A percentile compares a stretch with the other conserved stretches of the same genome.
These are phyloP conservation scores for Kazachstania taianensis DNA, from an alignment of 805 yeast genomes.

Conservation along the genomic window DNA sequence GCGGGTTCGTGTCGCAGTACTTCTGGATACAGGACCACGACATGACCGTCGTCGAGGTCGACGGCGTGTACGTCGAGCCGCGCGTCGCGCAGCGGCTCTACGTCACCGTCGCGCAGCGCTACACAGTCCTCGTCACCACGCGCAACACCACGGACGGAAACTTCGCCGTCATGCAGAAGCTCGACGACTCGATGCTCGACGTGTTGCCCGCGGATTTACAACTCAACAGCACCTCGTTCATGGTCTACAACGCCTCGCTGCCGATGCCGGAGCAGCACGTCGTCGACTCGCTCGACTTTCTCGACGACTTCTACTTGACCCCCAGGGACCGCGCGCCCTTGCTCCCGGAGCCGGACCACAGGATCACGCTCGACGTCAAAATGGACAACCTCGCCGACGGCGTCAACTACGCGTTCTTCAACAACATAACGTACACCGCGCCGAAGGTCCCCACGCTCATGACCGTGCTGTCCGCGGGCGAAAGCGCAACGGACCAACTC, in stretches of 20 bases:
- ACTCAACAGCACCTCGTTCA: constrained; percentile 65
- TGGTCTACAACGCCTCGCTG: constrained; percentile 46
- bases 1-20: constrained; percentile 88
- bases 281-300: constrained; percentile 41
- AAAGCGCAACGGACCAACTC: constrained; percentile 39
- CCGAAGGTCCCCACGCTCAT: constrained; percentile 83
- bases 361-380: constrained; percentile 57
- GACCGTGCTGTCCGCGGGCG: constrained; percentile 68
- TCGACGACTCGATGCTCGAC: constrained; percentile 83
- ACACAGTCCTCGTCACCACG: constrained; percentile 68
- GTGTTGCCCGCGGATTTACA: constrained; percentile 49
- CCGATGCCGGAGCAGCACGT: constrained; percentile 30
- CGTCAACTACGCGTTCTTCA: constrained; percentile 92
- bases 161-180: constrained; percentile 71
- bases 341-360: constrained; percentile 57
- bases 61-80: constrained; percentile 78
- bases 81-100: constrained; percentile 61
- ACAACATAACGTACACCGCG: constrained; percentile 63
- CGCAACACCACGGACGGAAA: constrained; percentile 53
- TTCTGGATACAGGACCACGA: constrained; percentile 82
- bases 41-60: constrained; percentile 81
- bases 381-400: constrained; percentile 87
- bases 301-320: constrained; percentile 70
- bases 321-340: constrained; percentile 51
- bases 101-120: constrained; percentile 87